Percentiles rank a stretch among this genome's conserved stretches.
These are phyloP conservation scores for Arthrobotrys pseudoclavata DNA, from an alignment of 2,329 filamentous ascomycete species.

Conservation along the genomic window DNA sequence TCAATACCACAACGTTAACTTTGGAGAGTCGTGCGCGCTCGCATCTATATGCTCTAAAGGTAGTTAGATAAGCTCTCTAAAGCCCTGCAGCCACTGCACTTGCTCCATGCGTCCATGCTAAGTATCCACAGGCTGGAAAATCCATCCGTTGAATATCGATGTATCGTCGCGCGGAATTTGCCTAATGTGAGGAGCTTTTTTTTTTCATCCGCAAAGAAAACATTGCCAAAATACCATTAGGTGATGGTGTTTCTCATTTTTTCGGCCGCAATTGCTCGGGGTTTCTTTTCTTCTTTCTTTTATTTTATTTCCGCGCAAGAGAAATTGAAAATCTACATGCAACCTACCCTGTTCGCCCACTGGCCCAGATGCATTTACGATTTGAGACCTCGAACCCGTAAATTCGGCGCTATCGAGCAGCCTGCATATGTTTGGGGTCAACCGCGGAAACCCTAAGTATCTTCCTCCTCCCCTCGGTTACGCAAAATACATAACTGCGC, in stretches of 20 bases:
- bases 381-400: conserved; percentile 49
- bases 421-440: conserved; percentile 44
- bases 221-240: conserved; percentile 31
- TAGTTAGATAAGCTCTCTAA: conserved; percentile 30
- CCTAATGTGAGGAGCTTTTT: conserved; percentile 30
- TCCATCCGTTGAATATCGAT: conserved; percentile 55
- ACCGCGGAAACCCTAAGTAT: conserved; percentile 33
- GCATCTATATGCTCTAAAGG: conserved; percentile 39
- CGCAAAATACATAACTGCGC: conserved; percentile 56
- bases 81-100: conserved; percentile 24
- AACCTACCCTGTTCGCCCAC: conserved; percentile 44
- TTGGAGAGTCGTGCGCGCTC: conserved; percentile 12
- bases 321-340: conserved; percentile 25
- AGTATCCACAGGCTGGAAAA: conserved; percentile 54
- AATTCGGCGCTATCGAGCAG: conserved; percentile 54
- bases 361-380: conserved; percentile 24
- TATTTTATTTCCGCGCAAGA: conserved; percentile 8
- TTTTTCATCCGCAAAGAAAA: neutral
- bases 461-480: conserved; percentile 21
- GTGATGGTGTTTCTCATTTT: conserved; percentile 24
- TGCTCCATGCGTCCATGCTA: conserved; percentile 31
- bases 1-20: conserved; percentile 30
- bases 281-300: conserved; percentile 43
- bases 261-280: conserved; percentile 30
- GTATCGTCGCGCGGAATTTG: conserved; percentile 55